Base-by-base conservation (phyloP, 108 stramenopile species). In the Conticribra weissflogii region DNA sequence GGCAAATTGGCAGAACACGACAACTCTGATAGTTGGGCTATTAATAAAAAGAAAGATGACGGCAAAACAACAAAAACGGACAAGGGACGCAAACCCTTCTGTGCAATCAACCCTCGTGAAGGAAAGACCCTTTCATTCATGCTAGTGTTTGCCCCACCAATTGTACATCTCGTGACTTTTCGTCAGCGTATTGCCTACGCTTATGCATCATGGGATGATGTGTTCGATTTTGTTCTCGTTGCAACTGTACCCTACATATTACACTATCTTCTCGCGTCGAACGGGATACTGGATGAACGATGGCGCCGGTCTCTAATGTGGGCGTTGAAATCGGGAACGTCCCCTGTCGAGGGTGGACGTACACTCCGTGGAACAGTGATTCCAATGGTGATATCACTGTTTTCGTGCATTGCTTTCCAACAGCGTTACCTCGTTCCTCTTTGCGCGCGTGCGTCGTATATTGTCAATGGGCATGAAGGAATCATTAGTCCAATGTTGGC, bases 391-490 rank as follows among this genome's bases (percentile, higher is more conserved):
- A 62, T 83, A 18, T 78, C 83, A 0, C 24, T 88, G 17, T 22
- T 88, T 9, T 81, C 82, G 8, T 87, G 84, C 32, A 62, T 87
- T n/a, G 78, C 91, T 0, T 63, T 81, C 9, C 87, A 93, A 44
- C 87, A 88, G 60, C 72, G 84, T 2, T 90, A 86, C 66, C 59
- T 93, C 27, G 83, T 93, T 27, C 82, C 87, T 30, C 47, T 88
- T 1, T 88, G 84, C 50, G 76, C 86, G 27, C 45, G 67, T 14
- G 69, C 85, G 17, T 81, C 91, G 27, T 90, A 88, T 62, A 73
- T 84, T 54, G 83, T 89, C 27, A 83, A 86, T 58, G 91, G 91
- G 30, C 86, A 85, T 68, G 71, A 85, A 41, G 76, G 76, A 0
- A 48, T 74, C 3, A 54, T 68, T 19, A 72, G 71, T 54, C 29